These are phyloP conservation scores for Vaccinium corymbosum DNA, from an alignment of 148 eudicot genomes.

Conservation along the genomic window DNA sequence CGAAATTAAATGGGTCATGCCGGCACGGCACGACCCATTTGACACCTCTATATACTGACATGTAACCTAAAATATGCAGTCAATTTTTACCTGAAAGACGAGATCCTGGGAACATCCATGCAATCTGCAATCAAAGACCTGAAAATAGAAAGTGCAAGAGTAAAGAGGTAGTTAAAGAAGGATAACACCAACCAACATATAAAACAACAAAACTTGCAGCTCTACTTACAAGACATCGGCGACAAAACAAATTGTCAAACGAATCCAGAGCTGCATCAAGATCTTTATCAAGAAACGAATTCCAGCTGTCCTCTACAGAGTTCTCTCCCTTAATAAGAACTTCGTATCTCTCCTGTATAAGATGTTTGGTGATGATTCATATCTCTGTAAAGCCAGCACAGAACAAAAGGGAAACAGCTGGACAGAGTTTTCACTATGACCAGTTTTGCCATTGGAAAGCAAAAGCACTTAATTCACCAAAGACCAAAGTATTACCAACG, in stretches of 20 bases:
- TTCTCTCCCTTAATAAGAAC: conserved; percentile 53
- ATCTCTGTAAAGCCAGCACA: conserved; percentile 79
- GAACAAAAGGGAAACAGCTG: conserved; percentile 79
- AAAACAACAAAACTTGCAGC: conserved; percentile 10
- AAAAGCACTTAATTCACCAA: neutral
- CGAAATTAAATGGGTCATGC: no score
- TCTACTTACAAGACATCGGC: conserved; percentile 83
- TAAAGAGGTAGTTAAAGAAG: conserved; percentile 15
- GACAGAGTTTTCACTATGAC: conserved; percentile 65
- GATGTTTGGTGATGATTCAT: conserved; percentile 83
- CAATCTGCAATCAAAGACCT: conserved; percentile 96
- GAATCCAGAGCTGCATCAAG: conserved; percentile 96
- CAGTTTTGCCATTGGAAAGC: conserved; percentile 31
- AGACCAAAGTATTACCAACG: neutral
- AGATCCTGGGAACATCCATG: conserved; percentile 99
- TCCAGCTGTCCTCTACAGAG: conserved; percentile 30
- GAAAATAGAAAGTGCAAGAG: conserved; percentile 28
- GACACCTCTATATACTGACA: neutral
- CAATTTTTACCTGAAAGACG: conserved; percentile 76
- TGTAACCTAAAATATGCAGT: conserved; percentile 19
- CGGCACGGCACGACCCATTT: no score
- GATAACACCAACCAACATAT: neutral
- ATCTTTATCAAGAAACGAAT: conserved; percentile 75
- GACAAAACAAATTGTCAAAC: conserved; percentile 90
- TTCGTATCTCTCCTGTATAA: conserved; percentile 98